Percentiles rank a stretch among this genome's conserved stretches.
Conservation (phyloP, 495 filamentous ascomycete species). For the Saxophila tyrrhenica region DNA sequence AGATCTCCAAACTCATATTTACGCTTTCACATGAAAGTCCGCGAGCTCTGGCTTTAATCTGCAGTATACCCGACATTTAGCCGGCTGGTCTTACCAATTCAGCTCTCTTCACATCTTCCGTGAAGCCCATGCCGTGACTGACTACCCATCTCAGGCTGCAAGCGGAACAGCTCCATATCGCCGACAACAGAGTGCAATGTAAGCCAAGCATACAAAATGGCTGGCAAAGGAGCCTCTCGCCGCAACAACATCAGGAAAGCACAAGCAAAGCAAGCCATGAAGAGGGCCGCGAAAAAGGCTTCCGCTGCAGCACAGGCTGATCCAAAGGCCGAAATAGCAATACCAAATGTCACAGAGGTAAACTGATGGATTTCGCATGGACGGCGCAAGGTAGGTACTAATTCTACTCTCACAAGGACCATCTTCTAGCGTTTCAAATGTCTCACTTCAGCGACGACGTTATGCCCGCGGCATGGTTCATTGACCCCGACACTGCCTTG, state of each 20-base stretch:
- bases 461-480: slow-evolving; percentile 13
- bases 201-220: background rate
- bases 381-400: slow-evolving; percentile 19
- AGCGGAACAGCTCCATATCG: too few relatives aligned
- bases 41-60: too few relatives aligned
- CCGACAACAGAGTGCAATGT: too few relatives aligned
- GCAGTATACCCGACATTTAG: too few relatives aligned
- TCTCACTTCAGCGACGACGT: slow-evolving; percentile 36
- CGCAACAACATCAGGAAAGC: background rate
- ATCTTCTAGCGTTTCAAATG: slow-evolving; percentile 59
- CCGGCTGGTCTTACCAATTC: too few relatives aligned
- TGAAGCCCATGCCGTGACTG: too few relatives aligned
- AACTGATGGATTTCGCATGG: background rate
- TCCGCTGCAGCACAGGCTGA: background rate
- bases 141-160: too few relatives aligned
- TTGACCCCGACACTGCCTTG: slow-evolving; percentile 27
- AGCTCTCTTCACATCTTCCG: too few relatives aligned
- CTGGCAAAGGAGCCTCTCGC: background rate
- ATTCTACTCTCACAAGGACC: slow-evolving; percentile 41
- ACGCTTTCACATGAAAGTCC: background rate
- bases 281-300: slow-evolving; percentile 2
- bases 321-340: background rate
- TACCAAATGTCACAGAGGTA: slow-evolving; percentile 18
- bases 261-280: background rate
- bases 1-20: background rate